Percentiles rank a stretch among this genome's conserved stretches.
Evolutionary conservation across 768 basidiomycete species (phyloP).

Genomic region (Crucibulum laeve): DNA sequence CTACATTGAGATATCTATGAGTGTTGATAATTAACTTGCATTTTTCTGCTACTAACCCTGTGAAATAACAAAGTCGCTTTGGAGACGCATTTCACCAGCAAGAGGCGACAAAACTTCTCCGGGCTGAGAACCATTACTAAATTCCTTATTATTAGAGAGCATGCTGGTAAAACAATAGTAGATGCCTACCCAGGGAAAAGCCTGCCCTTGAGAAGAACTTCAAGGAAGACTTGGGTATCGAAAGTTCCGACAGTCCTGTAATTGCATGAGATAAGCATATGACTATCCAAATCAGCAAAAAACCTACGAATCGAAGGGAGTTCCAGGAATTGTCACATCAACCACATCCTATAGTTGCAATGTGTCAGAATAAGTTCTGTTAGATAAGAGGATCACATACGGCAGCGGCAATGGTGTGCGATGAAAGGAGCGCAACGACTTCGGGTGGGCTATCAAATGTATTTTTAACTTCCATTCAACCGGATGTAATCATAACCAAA

Average conservation of each 20-base stretch:
- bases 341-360: too few species aligned
- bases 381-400: too few species aligned
- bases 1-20: background rate
- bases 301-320: constrained; percentile 29
- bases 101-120: constrained; percentile 31
- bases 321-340: constrained; percentile 19
- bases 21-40: background rate
- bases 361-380: too few species aligned
- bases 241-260: constrained; percentile 21
- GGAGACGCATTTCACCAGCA: constrained; percentile 32
- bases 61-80: constrained; percentile 27
- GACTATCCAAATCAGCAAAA: background rate
- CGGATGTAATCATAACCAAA: too few species aligned
- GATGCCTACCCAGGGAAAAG: constrained; percentile 12
- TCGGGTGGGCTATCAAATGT: constrained; percentile 14
- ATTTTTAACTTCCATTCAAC: too few species aligned
- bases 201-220: constrained; percentile 22
- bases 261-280: background rate
- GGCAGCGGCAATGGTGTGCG: constrained; percentile 20
- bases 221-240: constrained; percentile 32
- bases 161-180: background rate
- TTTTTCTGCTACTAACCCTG: constrained; percentile 1
- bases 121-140: constrained; percentile 10
- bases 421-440: constrained; percentile 17
- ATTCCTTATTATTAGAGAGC: background rate